These are phyloP conservation scores for Yamadazyma sp. DNA, from an alignment of 1,139 yeast genomes.

Conservation along the genomic window DNA sequence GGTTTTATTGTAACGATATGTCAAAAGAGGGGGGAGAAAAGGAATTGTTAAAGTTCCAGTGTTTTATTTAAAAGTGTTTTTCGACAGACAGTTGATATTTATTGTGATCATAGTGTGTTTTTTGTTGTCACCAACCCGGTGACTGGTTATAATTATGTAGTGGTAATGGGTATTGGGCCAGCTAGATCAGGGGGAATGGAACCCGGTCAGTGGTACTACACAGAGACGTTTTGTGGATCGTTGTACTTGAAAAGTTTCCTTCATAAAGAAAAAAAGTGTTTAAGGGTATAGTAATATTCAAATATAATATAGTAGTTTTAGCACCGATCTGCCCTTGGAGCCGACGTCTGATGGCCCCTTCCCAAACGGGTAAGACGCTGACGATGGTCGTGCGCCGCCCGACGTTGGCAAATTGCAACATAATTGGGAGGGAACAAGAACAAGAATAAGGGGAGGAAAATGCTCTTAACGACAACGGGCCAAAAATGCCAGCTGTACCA, in stretches of 20 bases:
- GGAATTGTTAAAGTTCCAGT: neutral
- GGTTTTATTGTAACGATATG: neutral
- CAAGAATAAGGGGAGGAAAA: too few relatives aligned
- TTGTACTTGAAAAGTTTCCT: neutral
- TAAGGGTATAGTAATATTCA: too few relatives aligned
- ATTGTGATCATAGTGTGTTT: conserved; percentile 1
- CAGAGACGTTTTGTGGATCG: neutral
- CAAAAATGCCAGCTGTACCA: too few relatives aligned
- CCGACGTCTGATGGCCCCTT: too few relatives aligned
- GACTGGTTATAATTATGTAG: neutral
- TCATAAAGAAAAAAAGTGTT: neutral
- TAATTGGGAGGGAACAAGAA: too few relatives aligned
- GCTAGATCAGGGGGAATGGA: neutral
- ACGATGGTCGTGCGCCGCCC: too few relatives aligned
- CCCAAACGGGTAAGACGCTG: too few relatives aligned
- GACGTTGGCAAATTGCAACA: too few relatives aligned
- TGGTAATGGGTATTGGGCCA: neutral
- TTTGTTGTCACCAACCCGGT: neutral
- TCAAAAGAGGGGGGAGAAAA: neutral
- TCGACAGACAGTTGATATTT: neutral
- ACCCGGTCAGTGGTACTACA: neutral
- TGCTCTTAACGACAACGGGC: too few relatives aligned
- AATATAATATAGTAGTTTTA: too few relatives aligned
- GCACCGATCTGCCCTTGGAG: too few relatives aligned
- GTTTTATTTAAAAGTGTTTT: neutral